Evolutionary conservation across 2,329 filamentous ascomycete species (phyloP), one percentile per base, ranked within the genome.

Genomic region (Paecilomyces sp.): DNA sequence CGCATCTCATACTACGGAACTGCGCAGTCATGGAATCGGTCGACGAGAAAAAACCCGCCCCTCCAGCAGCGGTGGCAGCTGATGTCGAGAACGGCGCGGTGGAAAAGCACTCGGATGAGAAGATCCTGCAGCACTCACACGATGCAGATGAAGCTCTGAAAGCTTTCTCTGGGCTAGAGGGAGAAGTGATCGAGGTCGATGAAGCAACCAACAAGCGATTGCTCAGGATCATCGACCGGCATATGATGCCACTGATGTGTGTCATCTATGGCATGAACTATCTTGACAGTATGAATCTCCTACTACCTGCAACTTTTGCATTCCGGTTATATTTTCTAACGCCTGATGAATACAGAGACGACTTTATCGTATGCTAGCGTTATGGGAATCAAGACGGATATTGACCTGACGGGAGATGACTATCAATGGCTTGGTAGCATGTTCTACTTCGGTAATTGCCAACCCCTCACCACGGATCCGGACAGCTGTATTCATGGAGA

Each of bases 111-210:
- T 54, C 67, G 34, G 68, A 73, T 54, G 64, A 67, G n/a, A 74
- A 68, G 6, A 71, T 82, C 34, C 68, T 81, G 58, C 77, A 82
- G 64, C 82, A 84, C 65, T 77, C 80, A 1, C 78, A 83, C 58
- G 82, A 86, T 78, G 84, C 79, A 30, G 84, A 87, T 65, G 83
- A 85, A 60, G 84, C 84, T 30, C 76, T 86, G 78, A 82, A 84
- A 64, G 84, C 81, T 2, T 82, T 85, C 64, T 76, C 76, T 9
- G 67, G 68, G 28, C 66, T 78, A 55, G 73, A 79, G 1, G 83
- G 82, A 24, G 76, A 84, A 64, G 68, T 80, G 0, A 73, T 85
- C 24, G 76, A 80, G 36, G 71, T 87, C 36, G 83, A 83, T 58
- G 82, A 81, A 63, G 79, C 79, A 54, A 84, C 82, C 25, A 86